These are phyloP conservation scores for Coleophoma cylindrospora DNA, from an alignment of 2,329 filamentous ascomycete genomes.

Conservation along the genomic window DNA sequence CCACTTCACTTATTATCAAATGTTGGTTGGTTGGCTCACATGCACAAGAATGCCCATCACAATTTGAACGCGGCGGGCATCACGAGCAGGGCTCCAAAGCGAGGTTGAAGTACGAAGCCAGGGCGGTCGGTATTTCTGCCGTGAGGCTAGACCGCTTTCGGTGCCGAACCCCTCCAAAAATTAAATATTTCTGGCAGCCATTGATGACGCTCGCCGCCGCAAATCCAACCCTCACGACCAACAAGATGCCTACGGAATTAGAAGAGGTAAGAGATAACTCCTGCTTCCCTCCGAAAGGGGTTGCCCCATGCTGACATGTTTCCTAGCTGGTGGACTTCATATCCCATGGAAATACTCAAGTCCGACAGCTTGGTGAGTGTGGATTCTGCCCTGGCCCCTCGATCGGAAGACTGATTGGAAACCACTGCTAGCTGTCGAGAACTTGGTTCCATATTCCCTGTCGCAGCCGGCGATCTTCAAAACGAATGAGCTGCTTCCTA, in stretches of 20 bases:
- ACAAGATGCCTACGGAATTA: conserved; percentile 65
- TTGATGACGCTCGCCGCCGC: background rate
- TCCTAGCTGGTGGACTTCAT: conserved; percentile 85
- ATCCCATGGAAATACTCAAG: conserved; percentile 84
- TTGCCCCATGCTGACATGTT: conserved; percentile 5
- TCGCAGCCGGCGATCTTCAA: conserved; percentile 80
- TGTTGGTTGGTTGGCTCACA: no score
- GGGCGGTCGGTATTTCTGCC: background rate
- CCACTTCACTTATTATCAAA: no score
- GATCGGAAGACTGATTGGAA: conserved; percentile 14
- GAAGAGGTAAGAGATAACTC: conserved; percentile 57
- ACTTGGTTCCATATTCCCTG: conserved; percentile 77
- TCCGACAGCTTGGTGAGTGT: conserved; percentile 67
- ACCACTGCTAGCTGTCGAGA: conserved; percentile 62
- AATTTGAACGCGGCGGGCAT: no score
- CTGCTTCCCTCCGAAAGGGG: no score
- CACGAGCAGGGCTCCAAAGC: no score
- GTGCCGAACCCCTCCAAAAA: conserved; percentile 5
- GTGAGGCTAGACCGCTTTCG: background rate
- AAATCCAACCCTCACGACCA: background rate
- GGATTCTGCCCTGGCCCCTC: background rate
- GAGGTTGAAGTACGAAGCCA: no score
- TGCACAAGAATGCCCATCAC: no score
- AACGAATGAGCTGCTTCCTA: conserved; percentile 66
- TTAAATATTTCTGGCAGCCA: conserved; percentile 1